These are phyloP conservation scores for Ceratocystis papillata DNA, from an alignment of 2,329 filamentous ascomycete genomes.

Conservation along the genomic window DNA sequence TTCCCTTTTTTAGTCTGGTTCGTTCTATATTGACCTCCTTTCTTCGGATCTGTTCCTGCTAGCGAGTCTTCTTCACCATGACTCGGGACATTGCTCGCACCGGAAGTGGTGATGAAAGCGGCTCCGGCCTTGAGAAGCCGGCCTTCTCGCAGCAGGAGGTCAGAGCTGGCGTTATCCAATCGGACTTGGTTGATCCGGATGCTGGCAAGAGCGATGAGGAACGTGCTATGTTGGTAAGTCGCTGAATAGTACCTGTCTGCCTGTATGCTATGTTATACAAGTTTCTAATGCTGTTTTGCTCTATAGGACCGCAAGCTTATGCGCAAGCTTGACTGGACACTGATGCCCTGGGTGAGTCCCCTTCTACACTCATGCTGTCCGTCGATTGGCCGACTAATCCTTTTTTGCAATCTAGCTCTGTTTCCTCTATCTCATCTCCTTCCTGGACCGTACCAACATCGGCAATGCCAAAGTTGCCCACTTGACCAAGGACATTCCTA, in stretches of 20 bases:
- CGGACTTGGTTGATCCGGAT: conserved; percentile 37
- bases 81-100: conserved; percentile 17
- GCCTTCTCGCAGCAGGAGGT: conserved; percentile 16
- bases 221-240: conserved; percentile 47
- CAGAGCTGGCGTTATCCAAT: background rate
- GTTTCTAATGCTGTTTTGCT: background rate
- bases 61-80: conserved; percentile 11
- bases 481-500: conserved; percentile 45
- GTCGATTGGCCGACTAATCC: background rate
- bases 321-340: conserved; percentile 49
- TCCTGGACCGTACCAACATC: conserved; percentile 68
- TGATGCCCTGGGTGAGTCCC: conserved; percentile 47
- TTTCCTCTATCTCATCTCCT: conserved; percentile 62
- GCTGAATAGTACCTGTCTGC: background rate
- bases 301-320: conserved; percentile 50
- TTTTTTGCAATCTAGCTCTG: conserved; percentile 39
- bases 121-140: conserved; percentile 20
- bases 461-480: conserved; percentile 55
- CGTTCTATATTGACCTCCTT: background rate
- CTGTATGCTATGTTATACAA: background rate
- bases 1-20: background rate
- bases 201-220: conserved; percentile 54
- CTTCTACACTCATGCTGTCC: background rate
- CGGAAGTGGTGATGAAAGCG: conserved; percentile 20
- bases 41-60: background rate